These are phyloP conservation scores for Liquidambar formosana DNA, from an alignment of 164 flowering plant genomes.

Conservation along the genomic window DNA sequence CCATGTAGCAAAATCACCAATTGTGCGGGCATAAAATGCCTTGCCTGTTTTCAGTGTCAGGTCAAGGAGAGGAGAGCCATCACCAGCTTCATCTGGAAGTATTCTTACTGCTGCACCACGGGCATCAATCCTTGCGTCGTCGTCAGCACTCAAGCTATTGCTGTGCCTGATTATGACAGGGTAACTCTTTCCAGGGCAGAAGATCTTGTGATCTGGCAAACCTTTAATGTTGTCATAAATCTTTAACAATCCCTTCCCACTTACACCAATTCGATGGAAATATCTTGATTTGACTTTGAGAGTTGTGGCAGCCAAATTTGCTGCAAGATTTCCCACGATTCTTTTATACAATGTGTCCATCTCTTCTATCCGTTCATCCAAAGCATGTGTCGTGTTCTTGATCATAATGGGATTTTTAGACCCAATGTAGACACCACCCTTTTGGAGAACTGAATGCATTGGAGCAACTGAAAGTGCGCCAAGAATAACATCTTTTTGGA, in stretches of 20 bases:
- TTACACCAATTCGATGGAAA: conserved; percentile 74
- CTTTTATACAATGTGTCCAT: conserved; percentile 71
- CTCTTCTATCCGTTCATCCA: conserved; percentile 74
- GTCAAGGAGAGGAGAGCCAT: conserved; percentile 45
- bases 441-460: conserved; percentile 53
- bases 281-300: conserved; percentile 71
- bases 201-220: conserved; percentile 58
- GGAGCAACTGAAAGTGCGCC: conserved; percentile 84
- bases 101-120: conserved; percentile 74
- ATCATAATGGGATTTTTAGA: conserved; percentile 66
- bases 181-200: conserved; percentile 52
- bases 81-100: conserved; percentile 31
- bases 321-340: conserved; percentile 68
- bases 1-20: conserved; percentile 74
- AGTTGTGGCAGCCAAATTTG: conserved; percentile 68
- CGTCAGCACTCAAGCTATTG: conserved; percentile 76
- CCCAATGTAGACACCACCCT: conserved; percentile 69
- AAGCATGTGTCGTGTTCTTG: conserved; percentile 57
- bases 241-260: conserved; percentile 59
- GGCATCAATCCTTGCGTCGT: conserved; percentile 83
- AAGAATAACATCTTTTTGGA: conserved; percentile 61
- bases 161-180: conserved; percentile 66
- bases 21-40: conserved; percentile 74
- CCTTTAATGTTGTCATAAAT: conserved; percentile 57
- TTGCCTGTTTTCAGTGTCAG: conserved; percentile 77